Percentiles rank a stretch among this genome's conserved stretches.
Conservation (phyloP, 2,329 filamentous ascomycete species). For the Fusarium clavum region DNA sequence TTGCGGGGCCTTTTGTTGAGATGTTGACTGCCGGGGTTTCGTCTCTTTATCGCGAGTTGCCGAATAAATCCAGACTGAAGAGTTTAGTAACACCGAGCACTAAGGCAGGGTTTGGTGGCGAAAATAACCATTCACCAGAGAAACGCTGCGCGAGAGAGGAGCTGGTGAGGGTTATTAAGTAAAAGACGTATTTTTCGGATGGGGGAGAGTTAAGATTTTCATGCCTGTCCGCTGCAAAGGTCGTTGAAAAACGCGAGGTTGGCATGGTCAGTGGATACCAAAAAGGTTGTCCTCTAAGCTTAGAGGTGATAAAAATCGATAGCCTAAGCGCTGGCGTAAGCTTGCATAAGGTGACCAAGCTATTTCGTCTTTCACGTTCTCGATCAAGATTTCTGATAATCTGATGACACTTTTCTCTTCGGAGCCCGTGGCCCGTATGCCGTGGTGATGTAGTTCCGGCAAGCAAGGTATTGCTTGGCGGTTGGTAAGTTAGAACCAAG, state of each 20-base stretch:
- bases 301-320: neutral
- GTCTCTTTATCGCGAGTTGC: constrained; percentile 6
- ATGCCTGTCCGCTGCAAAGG: constrained; percentile 32
- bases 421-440: neutral
- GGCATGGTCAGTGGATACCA: neutral
- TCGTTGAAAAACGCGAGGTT: constrained; percentile 35
- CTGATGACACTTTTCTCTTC: neutral
- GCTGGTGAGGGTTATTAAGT: constrained; percentile 11
- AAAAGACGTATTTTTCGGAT: constrained; percentile 18
- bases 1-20: constrained; percentile 6
- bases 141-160: constrained; percentile 30
- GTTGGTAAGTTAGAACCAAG: constrained; percentile 22
- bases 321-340: neutral
- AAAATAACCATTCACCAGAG: constrained; percentile 22
- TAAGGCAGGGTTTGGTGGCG: constrained; percentile 15
- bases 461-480: constrained; percentile 22
- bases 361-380: neutral
- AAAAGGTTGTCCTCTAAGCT: neutral
- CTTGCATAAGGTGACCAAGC: neutral
- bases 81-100: constrained; percentile 30
- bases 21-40: constrained; percentile 18
- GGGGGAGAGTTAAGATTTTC: constrained; percentile 30
- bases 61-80: constrained; percentile 6
- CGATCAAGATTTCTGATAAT: neutral
- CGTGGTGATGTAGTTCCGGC: constrained; percentile 32